These are phyloP conservation scores for Canavalia gladiata DNA, from an alignment of 306 rosid genomes.

Conservation along the genomic window DNA sequence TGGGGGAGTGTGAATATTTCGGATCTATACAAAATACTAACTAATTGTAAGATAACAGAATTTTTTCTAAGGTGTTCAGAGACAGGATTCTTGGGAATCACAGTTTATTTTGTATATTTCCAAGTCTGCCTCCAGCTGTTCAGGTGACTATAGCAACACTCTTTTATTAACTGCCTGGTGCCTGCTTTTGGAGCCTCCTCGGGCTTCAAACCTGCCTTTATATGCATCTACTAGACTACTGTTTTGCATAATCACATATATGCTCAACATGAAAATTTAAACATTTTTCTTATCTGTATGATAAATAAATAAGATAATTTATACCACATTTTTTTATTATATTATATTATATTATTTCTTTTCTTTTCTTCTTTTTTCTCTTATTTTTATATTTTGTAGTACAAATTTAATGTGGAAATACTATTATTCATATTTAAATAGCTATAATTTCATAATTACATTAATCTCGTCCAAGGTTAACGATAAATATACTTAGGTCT, in stretches of 20 bases:
- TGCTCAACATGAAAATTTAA: background rate
- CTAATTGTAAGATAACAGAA: constrained; percentile 48
- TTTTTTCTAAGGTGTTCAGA: constrained; percentile 48
- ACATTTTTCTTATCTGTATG: background rate
- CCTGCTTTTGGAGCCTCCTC: constrained; percentile 41
- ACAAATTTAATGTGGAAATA: too few species aligned
- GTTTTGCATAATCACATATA: constrained; percentile 14
- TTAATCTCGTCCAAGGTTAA: too few species aligned
- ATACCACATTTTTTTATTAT: too few species aligned
- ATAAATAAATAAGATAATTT: too few species aligned
- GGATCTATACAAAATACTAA: constrained; percentile 67
- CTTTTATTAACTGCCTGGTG: constrained; percentile 46
- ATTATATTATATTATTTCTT: too few species aligned
- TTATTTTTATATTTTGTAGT: too few species aligned
- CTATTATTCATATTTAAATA: too few species aligned
- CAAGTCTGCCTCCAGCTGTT: constrained; percentile 52
- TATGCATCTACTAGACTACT: constrained; percentile 42
- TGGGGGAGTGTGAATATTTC: constrained; percentile 57
- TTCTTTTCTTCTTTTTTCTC: too few species aligned
- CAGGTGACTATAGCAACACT: constrained; percentile 44
- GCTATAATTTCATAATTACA: too few species aligned
- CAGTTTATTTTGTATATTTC: constrained; percentile 50
- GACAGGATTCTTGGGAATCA: constrained; percentile 71
- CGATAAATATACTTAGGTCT: too few species aligned
- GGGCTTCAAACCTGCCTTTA: constrained; percentile 54